These are phyloP conservation scores for Candida montana DNA, from an alignment of 805 yeast genomes.

Conservation along the genomic window DNA sequence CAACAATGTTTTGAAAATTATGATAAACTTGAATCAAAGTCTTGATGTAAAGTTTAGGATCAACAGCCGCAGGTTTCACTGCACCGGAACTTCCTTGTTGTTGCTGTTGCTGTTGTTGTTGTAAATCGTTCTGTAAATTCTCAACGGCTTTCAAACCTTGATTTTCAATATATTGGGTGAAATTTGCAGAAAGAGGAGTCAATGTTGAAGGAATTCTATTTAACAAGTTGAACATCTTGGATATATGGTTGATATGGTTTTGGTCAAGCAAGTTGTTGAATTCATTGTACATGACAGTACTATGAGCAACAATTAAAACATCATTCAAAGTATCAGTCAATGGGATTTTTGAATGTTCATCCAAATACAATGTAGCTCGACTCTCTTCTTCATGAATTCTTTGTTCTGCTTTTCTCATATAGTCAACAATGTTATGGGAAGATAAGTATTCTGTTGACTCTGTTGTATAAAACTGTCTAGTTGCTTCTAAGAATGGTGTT, in stretches of 20 bases:
- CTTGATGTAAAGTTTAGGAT: constrained; percentile 77
- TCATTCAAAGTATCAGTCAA: constrained; percentile 71
- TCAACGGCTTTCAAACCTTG: constrained; percentile 60
- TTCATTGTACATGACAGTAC: constrained; percentile 69
- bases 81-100: constrained; percentile 14
- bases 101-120: constrained; percentile 17
- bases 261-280: constrained; percentile 71
- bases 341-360: constrained; percentile 76
- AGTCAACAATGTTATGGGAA: constrained; percentile 81
- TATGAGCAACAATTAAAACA: constrained; percentile 74
- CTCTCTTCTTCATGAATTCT: constrained; percentile 80
- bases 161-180: constrained; percentile 65
- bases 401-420: constrained; percentile 79
- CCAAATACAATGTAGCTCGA: constrained; percentile 72
- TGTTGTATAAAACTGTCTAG: constrained; percentile 57
- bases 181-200: constrained; percentile 67
- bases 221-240: constrained; percentile 70
- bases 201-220: constrained; percentile 75
- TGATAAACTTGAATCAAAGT: constrained; percentile 66
- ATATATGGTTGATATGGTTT: constrained; percentile 64
- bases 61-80: constrained; percentile 32
- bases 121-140: constrained; percentile 39
- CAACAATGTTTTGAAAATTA: constrained; percentile 61
- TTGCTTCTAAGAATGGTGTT: constrained; percentile 63
- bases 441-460: constrained; percentile 66